Base-by-base conservation (phyloP, 371 early-diverging fungal genomes). In the Coemansia sp. region DNA sequence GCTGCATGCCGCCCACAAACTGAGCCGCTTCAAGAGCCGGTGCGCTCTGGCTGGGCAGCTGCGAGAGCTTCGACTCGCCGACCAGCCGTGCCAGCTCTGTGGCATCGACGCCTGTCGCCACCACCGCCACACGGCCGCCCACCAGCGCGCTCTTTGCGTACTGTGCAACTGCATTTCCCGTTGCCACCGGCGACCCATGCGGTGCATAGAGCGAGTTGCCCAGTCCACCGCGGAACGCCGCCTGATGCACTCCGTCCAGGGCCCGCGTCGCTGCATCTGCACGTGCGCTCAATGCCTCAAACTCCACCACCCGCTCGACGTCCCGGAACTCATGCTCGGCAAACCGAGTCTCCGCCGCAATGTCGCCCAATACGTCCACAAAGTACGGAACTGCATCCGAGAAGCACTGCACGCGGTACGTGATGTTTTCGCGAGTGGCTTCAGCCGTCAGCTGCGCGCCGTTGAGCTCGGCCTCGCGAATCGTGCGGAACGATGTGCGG, bases 201-300 rank as follows among this genome's bases (percentile, higher is more conserved):
- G 85, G 77, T 60, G 94, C 95, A 77, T 89, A 95, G 65, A 96
- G 82, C 24, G 96, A 88, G 91, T 96, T 95, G 61, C 97, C 98
- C 71, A 98, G 90, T 39, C 98, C 98, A 69, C 77, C 80, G 78
- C 96, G 93, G 92, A 95, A 98, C 51, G 96, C 97, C 44, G 88
- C 89, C 67, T 83, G 85, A 85, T 98, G 97, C 70, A 92, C 85
- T 41, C 87, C 85, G 74, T 96, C 95, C 26, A 92, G 66, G 54
- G 89, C 89, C 46, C 84, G 76, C 40, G 89, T 81, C 65, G 85
- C 85, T 54, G 94, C 85, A 78, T 86, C 84, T 39, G 86, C 67
- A 58, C 86, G 84, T 41, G 94, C 91, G 36, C 83, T 82, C 63
- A 83, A 73, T 32, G 90, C 80, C 83, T 96, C 94, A 52, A 83